Evolutionary conservation across 495 filamentous ascomycete genomes (phyloP).

Genomic region (Penicillium flavigenum): DNA sequence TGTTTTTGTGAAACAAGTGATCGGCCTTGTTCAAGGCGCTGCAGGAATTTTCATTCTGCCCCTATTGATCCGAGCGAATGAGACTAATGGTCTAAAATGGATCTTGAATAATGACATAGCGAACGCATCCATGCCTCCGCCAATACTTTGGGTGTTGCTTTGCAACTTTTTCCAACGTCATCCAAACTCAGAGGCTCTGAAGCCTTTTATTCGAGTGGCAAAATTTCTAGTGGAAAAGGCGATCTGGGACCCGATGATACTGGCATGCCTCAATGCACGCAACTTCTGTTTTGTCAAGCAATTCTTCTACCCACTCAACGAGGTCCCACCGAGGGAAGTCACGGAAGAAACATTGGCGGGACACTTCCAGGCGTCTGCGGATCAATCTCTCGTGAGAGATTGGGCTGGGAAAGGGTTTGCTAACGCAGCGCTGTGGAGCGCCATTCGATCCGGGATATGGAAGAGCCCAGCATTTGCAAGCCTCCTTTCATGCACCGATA

Average conservation of each 20-base stretch:
- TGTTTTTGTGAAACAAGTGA: neutral
- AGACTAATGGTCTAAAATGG: neutral
- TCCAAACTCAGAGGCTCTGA: neutral
- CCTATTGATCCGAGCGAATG: neutral
- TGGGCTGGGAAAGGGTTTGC: neutral
- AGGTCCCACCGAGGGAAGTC: neutral
- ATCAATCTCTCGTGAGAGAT: neutral
- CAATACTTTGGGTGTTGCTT: conserved; percentile 3
- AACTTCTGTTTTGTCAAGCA: conserved; percentile 1
- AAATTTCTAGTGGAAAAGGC: neutral
- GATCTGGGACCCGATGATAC: neutral
- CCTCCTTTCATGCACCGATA: neutral
- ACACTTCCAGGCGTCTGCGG: neutral
- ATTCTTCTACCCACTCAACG: conserved; percentile 1
- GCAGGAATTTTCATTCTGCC: conserved; percentile 2
- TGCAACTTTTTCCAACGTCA: neutral
- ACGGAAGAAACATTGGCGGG: neutral
- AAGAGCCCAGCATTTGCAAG: neutral
- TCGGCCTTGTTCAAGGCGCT: neutral
- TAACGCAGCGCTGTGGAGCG: conserved; percentile 1
- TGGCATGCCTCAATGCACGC: neutral
- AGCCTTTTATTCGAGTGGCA: neutral
- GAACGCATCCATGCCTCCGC: neutral
- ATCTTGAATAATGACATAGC: neutral
- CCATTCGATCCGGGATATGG: conserved; percentile 3